Evolutionary conservation across 331 rosid genomes (phyloP).

Genomic region (Acacia concinna): DNA sequence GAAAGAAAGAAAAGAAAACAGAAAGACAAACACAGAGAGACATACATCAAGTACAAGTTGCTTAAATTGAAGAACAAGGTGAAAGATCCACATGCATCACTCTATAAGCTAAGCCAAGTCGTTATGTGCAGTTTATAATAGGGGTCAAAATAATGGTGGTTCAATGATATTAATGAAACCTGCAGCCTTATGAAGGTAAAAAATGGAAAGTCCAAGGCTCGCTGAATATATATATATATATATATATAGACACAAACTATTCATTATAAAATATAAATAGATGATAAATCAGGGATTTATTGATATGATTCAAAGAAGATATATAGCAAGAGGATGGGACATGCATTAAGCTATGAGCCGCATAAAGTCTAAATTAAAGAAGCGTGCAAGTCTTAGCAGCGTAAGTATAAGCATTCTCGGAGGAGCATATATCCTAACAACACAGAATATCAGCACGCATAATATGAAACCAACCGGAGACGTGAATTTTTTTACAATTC

Average conservation of each 20-base stretch:
- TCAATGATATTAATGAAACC: neutral
- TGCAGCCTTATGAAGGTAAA: neutral
- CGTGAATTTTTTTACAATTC: too few species aligned
- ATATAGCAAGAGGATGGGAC: neutral
- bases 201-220: neutral
- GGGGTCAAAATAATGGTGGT: neutral
- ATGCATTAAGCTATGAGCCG: neutral
- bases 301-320: neutral
- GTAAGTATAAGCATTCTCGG: neutral
- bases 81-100: neutral
- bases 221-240: neutral
- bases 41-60: neutral
- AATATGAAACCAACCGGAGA: neutral
- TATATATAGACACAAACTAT: neutral
- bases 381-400: slow-evolving; percentile 13
- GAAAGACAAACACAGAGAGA: neutral
- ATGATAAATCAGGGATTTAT: neutral
- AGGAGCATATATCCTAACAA: slow-evolving; percentile 17
- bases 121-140: neutral
- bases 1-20: neutral
- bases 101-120: neutral
- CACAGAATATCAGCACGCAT: neutral
- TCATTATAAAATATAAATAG: neutral
- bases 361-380: neutral
- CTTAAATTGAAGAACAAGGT: neutral